Base-by-base conservation (phyloP, 805 yeast genomes). In the Vanderwaltozyma polyspora region DNA sequence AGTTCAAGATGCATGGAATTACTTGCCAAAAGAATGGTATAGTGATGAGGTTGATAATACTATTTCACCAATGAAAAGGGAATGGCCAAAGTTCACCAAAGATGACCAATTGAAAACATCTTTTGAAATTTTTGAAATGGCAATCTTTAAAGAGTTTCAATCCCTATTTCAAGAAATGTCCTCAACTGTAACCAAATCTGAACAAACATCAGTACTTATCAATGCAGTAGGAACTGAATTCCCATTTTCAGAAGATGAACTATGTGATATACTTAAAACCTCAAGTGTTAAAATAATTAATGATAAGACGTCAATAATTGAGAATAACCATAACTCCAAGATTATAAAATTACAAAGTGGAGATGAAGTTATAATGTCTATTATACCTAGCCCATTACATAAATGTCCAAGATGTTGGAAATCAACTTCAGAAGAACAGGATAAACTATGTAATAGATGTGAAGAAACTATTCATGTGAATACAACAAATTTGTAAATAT, bases 361-460 rank as follows among this genome's bases (percentile, higher is more conserved):
- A 21, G 15, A 25, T 25, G 27, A 12, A 12, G 7, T 28, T 19
- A 6, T n/a, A 12, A 5, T 28, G n/a, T 13, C 23, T 10, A 67
- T 79, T 3, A 57, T 64, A 6, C 63, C 34, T 26, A 52, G 59
- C 28, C 37, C 52, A 0, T 49, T 62, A 2, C 59, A 60, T 34
- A 86, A 86, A 49, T 91, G 98, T 54, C 94, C 95, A 6, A 70
- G 98, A 52, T 91, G 98, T 59, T 91, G 98, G 98, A 83, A 83
- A 49, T 76, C 60, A 51, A 72, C 71, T 6, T 63, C 93, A 0
- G 56, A 49, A 1, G 45, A 41, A 0, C 74, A 67, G 24, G 73
- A 73, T 9, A 55, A 54, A 1, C 60, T 86, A 19, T 89, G 98
- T 55, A 28, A 35, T 1, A 70, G 91, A 44, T 89, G 97, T 60